phyloP scores from a whole-genome alignment of 78 protist genomes.

The Chrysochromulina parva region DNA sequence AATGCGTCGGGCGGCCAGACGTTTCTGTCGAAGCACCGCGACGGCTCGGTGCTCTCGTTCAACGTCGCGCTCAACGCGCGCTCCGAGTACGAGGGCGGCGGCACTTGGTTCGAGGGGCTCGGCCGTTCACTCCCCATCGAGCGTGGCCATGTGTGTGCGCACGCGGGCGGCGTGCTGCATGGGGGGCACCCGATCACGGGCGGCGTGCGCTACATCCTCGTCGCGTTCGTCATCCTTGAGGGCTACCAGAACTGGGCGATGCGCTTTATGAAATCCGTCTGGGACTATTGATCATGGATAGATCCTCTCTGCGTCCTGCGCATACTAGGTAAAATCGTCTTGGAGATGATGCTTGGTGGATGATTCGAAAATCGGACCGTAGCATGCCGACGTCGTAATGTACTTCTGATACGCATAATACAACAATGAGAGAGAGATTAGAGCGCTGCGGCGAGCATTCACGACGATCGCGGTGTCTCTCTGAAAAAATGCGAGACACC shows the following conservation, averaged over 20 bases:
- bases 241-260: constrained; percentile 7
- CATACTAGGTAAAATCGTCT: no score
- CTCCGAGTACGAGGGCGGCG: constrained; percentile 7
- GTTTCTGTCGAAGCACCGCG: neutral
- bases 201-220: neutral
- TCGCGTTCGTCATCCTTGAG: neutral
- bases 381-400: no score
- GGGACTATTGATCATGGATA: neutral
- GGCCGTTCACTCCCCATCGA: neutral
- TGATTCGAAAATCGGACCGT: no score
- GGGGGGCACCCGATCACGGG: constrained; percentile 8
- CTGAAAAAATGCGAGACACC: no score
- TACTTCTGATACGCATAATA: no score
- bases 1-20: neutral
- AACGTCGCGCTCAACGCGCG: neutral
- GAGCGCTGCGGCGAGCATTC: no score
- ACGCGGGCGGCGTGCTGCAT: constrained; percentile 10
- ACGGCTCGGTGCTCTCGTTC: neutral
- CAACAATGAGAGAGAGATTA: no score
- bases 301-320: no score
- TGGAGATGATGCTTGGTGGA: no score
- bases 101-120: neutral
- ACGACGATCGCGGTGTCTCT: no score
- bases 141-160: neutral
- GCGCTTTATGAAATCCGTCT: neutral